Percentiles rank a stretch among this genome's conserved stretches.
phyloP scores from a whole-genome alignment of 345 rosid species.

The Eucalyptus globulus region DNA sequence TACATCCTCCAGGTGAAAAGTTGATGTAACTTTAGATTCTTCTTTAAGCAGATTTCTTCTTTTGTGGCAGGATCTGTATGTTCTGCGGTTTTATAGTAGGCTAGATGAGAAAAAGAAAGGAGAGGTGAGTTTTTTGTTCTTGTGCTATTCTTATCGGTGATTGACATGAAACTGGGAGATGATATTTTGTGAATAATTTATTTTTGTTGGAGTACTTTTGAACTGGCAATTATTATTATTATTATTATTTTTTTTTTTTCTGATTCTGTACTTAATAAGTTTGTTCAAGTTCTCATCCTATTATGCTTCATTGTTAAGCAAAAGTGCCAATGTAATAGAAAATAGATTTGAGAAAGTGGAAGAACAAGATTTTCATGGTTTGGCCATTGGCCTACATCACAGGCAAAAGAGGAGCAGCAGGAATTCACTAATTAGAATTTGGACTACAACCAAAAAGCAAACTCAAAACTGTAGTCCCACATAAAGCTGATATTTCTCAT shows the following conservation, averaged over 20 bases:
- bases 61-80: slow-evolving; percentile 62
- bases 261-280: not conserved
- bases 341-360: not conserved
- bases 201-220: not conserved
- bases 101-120: slow-evolving; percentile 85
- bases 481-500: not conserved
- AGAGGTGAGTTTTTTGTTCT: slow-evolving; percentile 48
- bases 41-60: not conserved
- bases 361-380: not conserved
- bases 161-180: not conserved
- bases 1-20: not conserved
- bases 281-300: not conserved
- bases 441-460: not conserved
- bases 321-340: not conserved
- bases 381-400: not conserved
- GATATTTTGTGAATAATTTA: not conserved
- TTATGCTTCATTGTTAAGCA: not conserved
- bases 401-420: not conserved
- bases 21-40: not conserved
- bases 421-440: not conserved
- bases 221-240: not conserved
- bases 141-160: not conserved
- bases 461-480: not conserved
- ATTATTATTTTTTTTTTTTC: no score
- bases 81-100: slow-evolving; percentile 58